Evolutionary conservation across 164 flowering plant species (phyloP).

Genomic region (Dillenia suffruticosa): DNA sequence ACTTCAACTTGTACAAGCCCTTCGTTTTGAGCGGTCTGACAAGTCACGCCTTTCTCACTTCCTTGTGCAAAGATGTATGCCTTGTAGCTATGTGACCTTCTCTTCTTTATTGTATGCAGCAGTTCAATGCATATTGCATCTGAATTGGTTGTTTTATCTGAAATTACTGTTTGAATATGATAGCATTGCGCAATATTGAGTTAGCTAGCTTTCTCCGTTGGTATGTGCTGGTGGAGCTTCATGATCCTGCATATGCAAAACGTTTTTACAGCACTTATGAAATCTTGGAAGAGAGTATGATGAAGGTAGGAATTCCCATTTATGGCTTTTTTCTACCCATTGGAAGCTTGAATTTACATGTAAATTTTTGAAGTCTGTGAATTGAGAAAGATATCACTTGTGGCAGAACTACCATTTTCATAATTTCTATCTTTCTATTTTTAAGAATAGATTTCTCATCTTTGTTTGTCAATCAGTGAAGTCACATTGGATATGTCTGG

Average conservation of each 20-base stretch:
- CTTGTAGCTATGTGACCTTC: not conserved
- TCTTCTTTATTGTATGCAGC: not conserved
- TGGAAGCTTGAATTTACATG: no score
- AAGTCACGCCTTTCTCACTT: slow-evolving; percentile 91
- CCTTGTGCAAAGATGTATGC: slow-evolving; percentile 91
- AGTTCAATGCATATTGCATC: not conserved
- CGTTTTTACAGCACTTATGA: slow-evolving; percentile 91
- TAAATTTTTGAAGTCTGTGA: no score
- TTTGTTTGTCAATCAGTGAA: no score
- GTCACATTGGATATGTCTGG: no score
- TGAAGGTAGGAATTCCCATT: slow-evolving; percentile 49
- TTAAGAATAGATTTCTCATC: no score
- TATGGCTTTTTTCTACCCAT: no score
- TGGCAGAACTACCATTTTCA: no score
- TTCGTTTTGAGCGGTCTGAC: slow-evolving; percentile 96
- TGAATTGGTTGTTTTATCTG: slow-evolving; percentile 17
- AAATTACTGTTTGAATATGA: slow-evolving; percentile 13
- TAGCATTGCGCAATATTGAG: slow-evolving; percentile 88
- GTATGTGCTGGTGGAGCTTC: slow-evolving; percentile 98
- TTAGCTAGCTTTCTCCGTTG: slow-evolving; percentile 99
- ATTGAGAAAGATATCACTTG: no score
- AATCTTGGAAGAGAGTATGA: slow-evolving; percentile 83
- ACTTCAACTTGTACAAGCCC: slow-evolving; percentile 98
- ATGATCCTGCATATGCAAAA: slow-evolving; percentile 92
- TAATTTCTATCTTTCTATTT: no score